Evolutionary conservation across 371 early-diverging fungal genomes (phyloP), one percentile per base, ranked within the genome.

Genomic region (Phascolomyces articulosus): DNA sequence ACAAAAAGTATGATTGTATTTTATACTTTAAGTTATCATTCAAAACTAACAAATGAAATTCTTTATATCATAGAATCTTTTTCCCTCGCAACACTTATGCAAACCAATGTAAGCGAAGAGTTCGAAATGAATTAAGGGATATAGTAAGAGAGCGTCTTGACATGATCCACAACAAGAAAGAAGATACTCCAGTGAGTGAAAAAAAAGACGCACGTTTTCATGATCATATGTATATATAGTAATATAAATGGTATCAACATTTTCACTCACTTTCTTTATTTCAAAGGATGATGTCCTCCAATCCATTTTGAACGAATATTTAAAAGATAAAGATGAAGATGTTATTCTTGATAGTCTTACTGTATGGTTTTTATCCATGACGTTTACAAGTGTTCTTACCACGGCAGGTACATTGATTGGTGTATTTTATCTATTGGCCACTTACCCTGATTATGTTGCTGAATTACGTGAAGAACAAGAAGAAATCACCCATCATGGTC

Each of bases 341-440:
- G 57, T 40, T 4, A 58, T 69, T 56, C 34, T 69, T 1, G 65
- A 70, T 13, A 53, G 63, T 10, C 10, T 74, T 0, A 66, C 67
- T 1, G 64, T 28, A 3, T 41, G 58, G 28, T 38, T 72, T 8
- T 21, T 78, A 26, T 27, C 73, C 2, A 44, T 82, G 11, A 67
- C 81, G 44, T 68, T 85, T 63, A 74, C 74, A 7, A 74, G 78
- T 18, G 68, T 84, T 0, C 78, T 82, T 28, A 76, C 81, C 0
- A 59, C 60, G 8, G 26, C 60, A 0, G 47, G 41, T 15, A 16
- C 47, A 44, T 23, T 59, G 2, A 26, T 15, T 9, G 40, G 7
- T 29, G 29, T 59, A 26, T 10, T 59, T 40, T 13, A 27, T 1
- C 18, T 16, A 20, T 20, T 59, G 47, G 60, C 60, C 0, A 15